phyloP scores from a whole-genome alignment of 1,284 basidiomycete species.

The Sphagnurus paluster region DNA sequence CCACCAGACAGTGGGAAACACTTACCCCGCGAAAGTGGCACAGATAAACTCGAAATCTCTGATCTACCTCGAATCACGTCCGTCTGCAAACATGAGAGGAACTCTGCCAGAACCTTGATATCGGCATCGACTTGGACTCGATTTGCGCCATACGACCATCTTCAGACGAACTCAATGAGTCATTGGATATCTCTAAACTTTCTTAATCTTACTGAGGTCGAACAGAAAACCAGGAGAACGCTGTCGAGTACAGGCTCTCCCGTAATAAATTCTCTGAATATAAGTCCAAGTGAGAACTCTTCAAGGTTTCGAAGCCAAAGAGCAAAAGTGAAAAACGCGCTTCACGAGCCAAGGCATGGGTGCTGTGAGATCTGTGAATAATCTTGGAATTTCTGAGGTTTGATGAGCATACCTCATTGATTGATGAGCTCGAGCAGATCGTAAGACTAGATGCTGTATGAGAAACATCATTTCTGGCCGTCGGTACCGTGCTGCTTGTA shows the following conservation, averaged over 20 bases:
- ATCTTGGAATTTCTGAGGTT: neutral
- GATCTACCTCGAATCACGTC: slow-evolving; percentile 71
- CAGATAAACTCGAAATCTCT: slow-evolving; percentile 69
- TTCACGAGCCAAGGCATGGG: slow-evolving; percentile 90
- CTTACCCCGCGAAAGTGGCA: slow-evolving; percentile 49
- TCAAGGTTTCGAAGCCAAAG: slow-evolving; percentile 92
- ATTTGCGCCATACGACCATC: slow-evolving; percentile 95
- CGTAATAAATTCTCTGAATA: slow-evolving; percentile 82
- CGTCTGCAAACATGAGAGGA: slow-evolving; percentile 72
- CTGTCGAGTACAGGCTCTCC: slow-evolving; percentile 75
- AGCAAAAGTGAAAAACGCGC: slow-evolving; percentile 86
- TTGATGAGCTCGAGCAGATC: slow-evolving; percentile 68
- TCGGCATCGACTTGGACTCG: slow-evolving; percentile 89
- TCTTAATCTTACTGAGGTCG: slow-evolving; percentile 72
- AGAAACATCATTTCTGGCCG: slow-evolving; percentile 85
- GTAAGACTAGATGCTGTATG: slow-evolving; percentile 82
- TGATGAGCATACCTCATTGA: slow-evolving; percentile 63
- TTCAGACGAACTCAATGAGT: slow-evolving; percentile 28
- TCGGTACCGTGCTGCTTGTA: slow-evolving; percentile 92
- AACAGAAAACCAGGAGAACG: slow-evolving; percentile 92
- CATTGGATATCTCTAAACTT: neutral
- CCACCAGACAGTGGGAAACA: slow-evolving; percentile 20
- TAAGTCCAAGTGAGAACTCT: slow-evolving; percentile 85
- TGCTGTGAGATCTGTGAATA: slow-evolving; percentile 48
- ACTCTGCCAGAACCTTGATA: slow-evolving; percentile 84